These are phyloP conservation scores for Chalara sp. DNA, from an alignment of 2,329 filamentous ascomycete species.

Conservation along the genomic window DNA sequence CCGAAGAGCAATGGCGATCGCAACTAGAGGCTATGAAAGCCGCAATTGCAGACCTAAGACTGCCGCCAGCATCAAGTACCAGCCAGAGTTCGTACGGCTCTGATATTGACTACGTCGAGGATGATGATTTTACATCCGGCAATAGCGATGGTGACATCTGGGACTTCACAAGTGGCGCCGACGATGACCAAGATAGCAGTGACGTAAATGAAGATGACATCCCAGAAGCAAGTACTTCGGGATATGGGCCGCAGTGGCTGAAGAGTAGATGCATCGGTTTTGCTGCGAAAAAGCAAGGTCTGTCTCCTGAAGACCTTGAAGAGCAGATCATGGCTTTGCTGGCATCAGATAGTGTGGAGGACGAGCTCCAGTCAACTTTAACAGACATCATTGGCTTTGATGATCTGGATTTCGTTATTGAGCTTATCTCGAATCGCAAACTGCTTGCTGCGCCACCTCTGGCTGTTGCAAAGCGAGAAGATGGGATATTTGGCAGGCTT, in stretches of 20 bases:
- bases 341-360: constrained; percentile 60
- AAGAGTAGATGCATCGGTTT: constrained; percentile 59
- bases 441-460: constrained; percentile 51
- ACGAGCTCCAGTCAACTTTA: constrained; percentile 84
- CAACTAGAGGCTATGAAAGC: constrained; percentile 82
- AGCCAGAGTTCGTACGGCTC: constrained; percentile 44
- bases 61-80: constrained; percentile 36
- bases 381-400: constrained; percentile 90
- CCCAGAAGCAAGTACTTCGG: constrained; percentile 18
- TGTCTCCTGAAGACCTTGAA: constrained; percentile 64
- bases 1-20: constrained; percentile 68
- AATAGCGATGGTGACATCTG: constrained; percentile 76
- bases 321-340: constrained; percentile 73
- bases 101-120: constrained; percentile 58
- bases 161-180: constrained; percentile 79
- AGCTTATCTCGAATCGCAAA: constrained; percentile 72
- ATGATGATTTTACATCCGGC: constrained; percentile 45
- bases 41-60: constrained; percentile 67
- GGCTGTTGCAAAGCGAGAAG: constrained; percentile 25
- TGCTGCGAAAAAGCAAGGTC: constrained; percentile 55
- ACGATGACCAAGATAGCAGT: constrained; percentile 59
- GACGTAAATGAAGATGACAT: constrained; percentile 47
- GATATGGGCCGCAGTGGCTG: constrained; percentile 65
- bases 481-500: constrained; percentile 48
- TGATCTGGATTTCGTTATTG: constrained; percentile 86